A percentile compares a stretch with the other conserved stretches of the same genome.
Evolutionary conservation across 495 filamentous ascomycete species (phyloP).

Genomic region (Daldinia childiae): DNA sequence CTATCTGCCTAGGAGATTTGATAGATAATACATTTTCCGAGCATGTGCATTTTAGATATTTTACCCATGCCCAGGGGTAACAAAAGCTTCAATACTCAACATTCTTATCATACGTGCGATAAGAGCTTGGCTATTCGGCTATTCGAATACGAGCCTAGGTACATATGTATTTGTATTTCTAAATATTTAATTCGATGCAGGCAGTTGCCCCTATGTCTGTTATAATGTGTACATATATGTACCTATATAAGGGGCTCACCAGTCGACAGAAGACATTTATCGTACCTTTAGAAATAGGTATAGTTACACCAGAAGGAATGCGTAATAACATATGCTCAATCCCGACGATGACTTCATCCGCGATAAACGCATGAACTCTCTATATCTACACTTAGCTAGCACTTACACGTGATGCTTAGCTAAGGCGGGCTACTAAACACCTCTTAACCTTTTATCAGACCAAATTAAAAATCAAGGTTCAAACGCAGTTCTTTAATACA

Average conservation of each 20-base stretch:
- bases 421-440: no score
- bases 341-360: constrained; percentile 34
- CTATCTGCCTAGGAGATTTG: not conserved
- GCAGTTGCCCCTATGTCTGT: no score
- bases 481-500: no score
- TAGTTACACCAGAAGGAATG: constrained; percentile 4
- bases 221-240: no score
- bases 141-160: not conserved
- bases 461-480: no score
- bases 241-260: no score
- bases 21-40: not conserved
- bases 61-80: not conserved
- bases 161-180: no score
- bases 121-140: not conserved
- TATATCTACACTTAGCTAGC: not conserved
- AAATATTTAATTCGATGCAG: no score
- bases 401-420: constrained; percentile 23
- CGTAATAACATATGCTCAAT: constrained; percentile 15
- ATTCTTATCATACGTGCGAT: not conserved
- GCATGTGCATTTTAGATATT: not conserved
- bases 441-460: no score
- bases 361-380: not conserved
- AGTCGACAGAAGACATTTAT: no score
- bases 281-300: no score
- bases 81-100: not conserved